Evolutionary conservation across 73 alveolate species (phyloP).

Genomic region (Blepharisma japonicum): DNA sequence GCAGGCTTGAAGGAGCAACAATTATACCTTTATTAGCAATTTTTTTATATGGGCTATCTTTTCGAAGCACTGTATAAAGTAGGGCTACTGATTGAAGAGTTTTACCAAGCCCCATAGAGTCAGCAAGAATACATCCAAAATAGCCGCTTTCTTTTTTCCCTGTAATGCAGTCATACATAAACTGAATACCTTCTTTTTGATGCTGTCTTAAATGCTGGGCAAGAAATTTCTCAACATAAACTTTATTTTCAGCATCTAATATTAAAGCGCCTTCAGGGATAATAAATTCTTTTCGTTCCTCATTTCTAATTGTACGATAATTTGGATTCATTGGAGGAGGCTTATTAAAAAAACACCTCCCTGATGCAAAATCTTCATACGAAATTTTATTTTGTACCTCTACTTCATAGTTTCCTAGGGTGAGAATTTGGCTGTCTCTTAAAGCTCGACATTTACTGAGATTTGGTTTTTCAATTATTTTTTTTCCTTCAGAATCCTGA

Average conservation of each 20-base stretch:
- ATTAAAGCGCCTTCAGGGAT: conserved; percentile 21
- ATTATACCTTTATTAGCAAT: conserved; percentile 41
- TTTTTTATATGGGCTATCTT: neutral
- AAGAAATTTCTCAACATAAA: conserved; percentile 29
- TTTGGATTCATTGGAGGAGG: neutral
- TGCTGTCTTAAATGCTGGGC: conserved; percentile 42
- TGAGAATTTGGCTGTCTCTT: neutral
- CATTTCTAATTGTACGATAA: neutral
- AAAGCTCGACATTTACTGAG: neutral
- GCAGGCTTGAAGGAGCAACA: conserved; percentile 54
- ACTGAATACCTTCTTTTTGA: conserved; percentile 43
- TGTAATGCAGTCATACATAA: conserved; percentile 53
- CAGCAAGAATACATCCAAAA: conserved; percentile 61
- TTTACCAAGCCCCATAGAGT: conserved; percentile 61
- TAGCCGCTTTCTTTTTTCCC: conserved; percentile 39
- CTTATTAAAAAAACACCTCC: neutral
- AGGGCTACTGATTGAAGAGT: conserved; percentile 42
- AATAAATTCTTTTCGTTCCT: neutral
- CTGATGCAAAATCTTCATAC: neutral
- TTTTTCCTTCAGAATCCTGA: neutral
- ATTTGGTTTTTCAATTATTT: neutral
- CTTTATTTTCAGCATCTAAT: conserved; percentile 11
- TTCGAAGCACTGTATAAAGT: conserved; percentile 37
- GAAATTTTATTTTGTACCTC: neutral
- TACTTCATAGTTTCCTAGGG: neutral